Evolutionary conservation across 2,329 filamentous ascomycete species (phyloP), one percentile per base, ranked within the genome.

Genomic region (Dryadomyces sulphureus): DNA sequence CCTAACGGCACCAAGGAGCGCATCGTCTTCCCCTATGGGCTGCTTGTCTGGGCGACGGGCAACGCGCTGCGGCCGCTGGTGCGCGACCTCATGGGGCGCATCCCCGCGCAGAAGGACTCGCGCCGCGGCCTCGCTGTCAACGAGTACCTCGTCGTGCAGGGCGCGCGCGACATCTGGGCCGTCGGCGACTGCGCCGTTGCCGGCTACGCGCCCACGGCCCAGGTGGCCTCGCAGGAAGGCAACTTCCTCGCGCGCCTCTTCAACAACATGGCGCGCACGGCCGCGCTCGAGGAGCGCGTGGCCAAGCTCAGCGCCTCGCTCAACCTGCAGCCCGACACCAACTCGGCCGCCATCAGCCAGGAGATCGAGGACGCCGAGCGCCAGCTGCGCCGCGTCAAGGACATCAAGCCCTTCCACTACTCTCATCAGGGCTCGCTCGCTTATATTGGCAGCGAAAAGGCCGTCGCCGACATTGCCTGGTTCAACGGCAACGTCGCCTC

Each of bases 261-360:
- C 75, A 98, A 98, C 75, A 93, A 92, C 65, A 94, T 96, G 86
- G 92, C 89, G 62, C 93, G 89, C 76, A 93, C 87, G 2, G 82
- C 94, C 59, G 69, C 73, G 43, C 79, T 95, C 52, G 88, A 96
- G 70, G 56, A 64, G 32, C 77, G 89, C 59, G 77, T 98, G 48
- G 70, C 75, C 51, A 68, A 79, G 46, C 77, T 96, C 17, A 79
- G 75, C 64, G 64, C 70, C 46, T 67, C 63, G 52, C 63, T 81
- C 49, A 81, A 81, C 64, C 60, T 81, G 39, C 64, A 73, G 61
- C 72, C 73, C 35, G 75, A 75, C 51, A 73, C 72, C 50, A 78
- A 81, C 57, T 73, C 80, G n/a, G 79, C 86, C 46, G 79, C 80
- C 60, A 65, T 70, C 54, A 76, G 78, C 44, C 66, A 67, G 50